phyloP scores from a whole-genome alignment of 2,329 filamentous ascomycete genomes.

The Fusarium sp. region DNA sequence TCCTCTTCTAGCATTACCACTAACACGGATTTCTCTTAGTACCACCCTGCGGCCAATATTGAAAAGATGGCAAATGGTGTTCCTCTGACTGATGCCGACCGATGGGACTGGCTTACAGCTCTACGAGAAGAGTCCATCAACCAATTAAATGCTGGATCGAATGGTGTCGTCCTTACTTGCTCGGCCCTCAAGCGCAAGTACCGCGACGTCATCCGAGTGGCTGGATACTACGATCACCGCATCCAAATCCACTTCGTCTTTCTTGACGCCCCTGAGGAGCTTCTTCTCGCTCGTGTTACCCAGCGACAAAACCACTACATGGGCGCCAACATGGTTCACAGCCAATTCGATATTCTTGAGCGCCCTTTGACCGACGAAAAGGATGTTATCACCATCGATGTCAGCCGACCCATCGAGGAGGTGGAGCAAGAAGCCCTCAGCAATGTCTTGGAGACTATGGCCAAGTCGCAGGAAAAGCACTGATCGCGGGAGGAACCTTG shows the following conservation, averaged over 20 bases:
- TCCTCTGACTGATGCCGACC: slow-evolving; percentile 90
- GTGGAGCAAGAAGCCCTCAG: slow-evolving; percentile 72
- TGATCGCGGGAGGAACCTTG: slow-evolving; percentile 19
- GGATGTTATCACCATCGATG: slow-evolving; percentile 80
- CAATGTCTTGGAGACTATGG: slow-evolving; percentile 68
- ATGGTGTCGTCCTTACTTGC: slow-evolving; percentile 93
- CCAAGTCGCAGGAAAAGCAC: slow-evolving; percentile 41
- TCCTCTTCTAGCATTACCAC: slow-evolving; percentile 18
- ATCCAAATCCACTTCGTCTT: slow-evolving; percentile 94
- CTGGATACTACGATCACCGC: slow-evolving; percentile 78
- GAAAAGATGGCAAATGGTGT: slow-evolving; percentile 90
- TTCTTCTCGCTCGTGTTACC: slow-evolving; percentile 81
- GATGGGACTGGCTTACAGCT: slow-evolving; percentile 95
- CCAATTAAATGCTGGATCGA: slow-evolving; percentile 67
- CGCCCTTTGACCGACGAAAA: slow-evolving; percentile 77
- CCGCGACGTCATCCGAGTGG: slow-evolving; percentile 88
- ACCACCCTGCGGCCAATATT: slow-evolving; percentile 81
- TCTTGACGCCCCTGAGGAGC: slow-evolving; percentile 80
- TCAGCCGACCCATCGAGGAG: slow-evolving; percentile 68
- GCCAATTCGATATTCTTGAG: slow-evolving; percentile 91
- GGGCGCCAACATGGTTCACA: slow-evolving; percentile 94
- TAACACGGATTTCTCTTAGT: slow-evolving; percentile 62
- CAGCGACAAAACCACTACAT: slow-evolving; percentile 89
- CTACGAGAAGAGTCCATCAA: slow-evolving; percentile 77
- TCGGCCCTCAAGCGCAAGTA: slow-evolving; percentile 98